Base-by-base conservation (phyloP, 176 grass and related monocot species). In the Alopecurus myosuroides region DNA sequence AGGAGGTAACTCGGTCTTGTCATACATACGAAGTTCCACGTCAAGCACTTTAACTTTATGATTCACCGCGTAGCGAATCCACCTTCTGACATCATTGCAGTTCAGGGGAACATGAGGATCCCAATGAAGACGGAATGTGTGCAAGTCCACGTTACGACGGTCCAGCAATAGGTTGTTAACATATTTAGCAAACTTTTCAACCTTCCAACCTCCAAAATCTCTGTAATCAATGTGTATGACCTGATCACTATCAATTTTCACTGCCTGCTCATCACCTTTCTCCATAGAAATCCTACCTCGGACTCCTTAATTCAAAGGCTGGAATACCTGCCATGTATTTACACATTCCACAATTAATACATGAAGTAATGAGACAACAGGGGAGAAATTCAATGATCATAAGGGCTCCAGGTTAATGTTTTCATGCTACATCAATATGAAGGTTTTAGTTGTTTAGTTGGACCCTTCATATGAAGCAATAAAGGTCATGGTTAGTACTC, bases 41-140 rank as follows among this genome's bases (percentile, higher is more conserved):
- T 82, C 78, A 23, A 87, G 78, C 34, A 87, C 78, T 76, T 87
- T 67, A 37, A 87, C 85, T 2, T 76, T 75, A 46, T 87, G 85
- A 29, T 76, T 87, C 46, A 87, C 70, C 2, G 58, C 85, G 19
- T 87, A 87, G 18, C 11, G 4, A 23, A 87, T 81, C 85, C 85
- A 87, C 26, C 6, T 63, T 61, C 58, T 76, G 40, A 87, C 45
- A 25, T 81, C 45, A 13, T 53, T 81, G 58, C 15, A 87, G 70
- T 82, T 76, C 37, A 86, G 39, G 65, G 9, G 37, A 71, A 36
- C 25, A 57, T 36, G 2, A 78, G 1, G 2, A 30, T 74, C 11
- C 69, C n/a, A 83, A 25, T 70, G 64, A n/a, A 88, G 17, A 13
- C 48, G 40, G 68, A 88, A 88, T 29, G 74, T 78, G 29, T 83